Conservation (phyloP, 164 flowering plant species). For the Vitis rotundifolia region DNA sequence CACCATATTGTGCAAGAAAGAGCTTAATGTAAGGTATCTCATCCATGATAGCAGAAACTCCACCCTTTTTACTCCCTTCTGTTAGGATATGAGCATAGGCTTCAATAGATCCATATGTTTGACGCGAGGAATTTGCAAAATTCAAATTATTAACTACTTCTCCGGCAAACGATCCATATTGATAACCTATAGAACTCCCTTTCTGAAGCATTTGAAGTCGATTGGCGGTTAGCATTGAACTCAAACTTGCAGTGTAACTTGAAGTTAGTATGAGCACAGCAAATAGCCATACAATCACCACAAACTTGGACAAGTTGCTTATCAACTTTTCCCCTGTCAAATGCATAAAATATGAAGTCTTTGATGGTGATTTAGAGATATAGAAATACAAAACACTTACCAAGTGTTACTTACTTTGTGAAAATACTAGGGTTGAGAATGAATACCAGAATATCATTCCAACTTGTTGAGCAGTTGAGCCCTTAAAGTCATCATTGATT, state of each 20-base stretch:
- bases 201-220: constrained; percentile 8
- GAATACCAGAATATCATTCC: constrained; percentile 21
- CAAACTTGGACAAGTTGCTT: constrained; percentile 27
- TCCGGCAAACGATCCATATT: not conserved
- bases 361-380: no score
- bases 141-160: not conserved
- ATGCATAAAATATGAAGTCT: no score
- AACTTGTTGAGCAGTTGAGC: constrained; percentile 15
- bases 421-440: constrained; percentile 5
- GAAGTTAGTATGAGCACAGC: constrained; percentile 25
- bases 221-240: constrained; percentile 22
- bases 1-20: constrained; percentile 15
- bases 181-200: constrained; percentile 8
- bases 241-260: constrained; percentile 31
- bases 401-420: no score
- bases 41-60: constrained; percentile 21
- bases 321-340: constrained; percentile 19
- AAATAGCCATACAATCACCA: constrained; percentile 25
- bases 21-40: constrained; percentile 28
- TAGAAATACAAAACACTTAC: no score
- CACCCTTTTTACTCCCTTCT: constrained; percentile 19
- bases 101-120: not conserved
- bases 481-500: constrained; percentile 19
- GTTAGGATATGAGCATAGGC: constrained; percentile 19
- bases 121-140: not conserved